A percentile compares a stretch with the other conserved stretches of the same genome.
Conservation (phyloP, 2,329 filamentous ascomycete species). For the Nectriaceae sp. region DNA sequence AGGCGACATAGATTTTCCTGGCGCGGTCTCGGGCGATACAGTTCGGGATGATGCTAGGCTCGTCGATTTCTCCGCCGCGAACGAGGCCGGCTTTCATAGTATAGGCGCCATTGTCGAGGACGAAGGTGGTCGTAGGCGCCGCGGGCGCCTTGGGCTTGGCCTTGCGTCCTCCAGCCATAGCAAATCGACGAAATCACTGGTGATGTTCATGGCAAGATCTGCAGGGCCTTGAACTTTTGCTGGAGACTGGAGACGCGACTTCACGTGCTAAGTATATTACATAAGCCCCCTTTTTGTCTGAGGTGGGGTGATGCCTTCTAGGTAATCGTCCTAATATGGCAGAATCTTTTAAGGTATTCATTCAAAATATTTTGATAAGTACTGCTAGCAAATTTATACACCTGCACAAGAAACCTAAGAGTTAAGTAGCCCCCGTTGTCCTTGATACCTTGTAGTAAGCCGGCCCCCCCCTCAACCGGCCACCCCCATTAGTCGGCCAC, state of each 20-base stretch:
- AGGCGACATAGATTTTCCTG: conserved; percentile 75
- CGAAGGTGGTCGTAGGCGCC: conserved; percentile 68
- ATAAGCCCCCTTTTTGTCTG: too few relatives aligned
- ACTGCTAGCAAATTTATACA: too few relatives aligned
- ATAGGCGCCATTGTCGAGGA: conserved; percentile 92
- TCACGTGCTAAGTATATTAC: conserved; percentile 18
- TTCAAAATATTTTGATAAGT: too few relatives aligned
- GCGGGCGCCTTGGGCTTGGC: conserved; percentile 52
- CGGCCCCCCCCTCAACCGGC: too few relatives aligned
- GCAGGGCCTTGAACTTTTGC: background rate
- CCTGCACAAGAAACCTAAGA: too few relatives aligned
- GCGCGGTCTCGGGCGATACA: conserved; percentile 83
- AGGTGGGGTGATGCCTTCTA: too few relatives aligned
- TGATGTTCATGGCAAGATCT: conserved; percentile 1
- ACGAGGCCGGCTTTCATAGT: conserved; percentile 89
- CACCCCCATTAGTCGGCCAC: too few relatives aligned
- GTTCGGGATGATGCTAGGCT: conserved; percentile 80
- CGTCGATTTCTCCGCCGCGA: conserved; percentile 43
- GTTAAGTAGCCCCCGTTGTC: too few relatives aligned
- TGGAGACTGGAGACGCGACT: conserved; percentile 17
- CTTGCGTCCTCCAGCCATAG: conserved; percentile 53
- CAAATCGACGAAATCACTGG: conserved; percentile 1
- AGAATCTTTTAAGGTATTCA: too few relatives aligned
- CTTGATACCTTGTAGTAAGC: too few relatives aligned
- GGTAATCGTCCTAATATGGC: too few relatives aligned